phyloP scores from a whole-genome alignment of 768 basidiomycete genomes.

The Gloeophyllum trabeum region DNA sequence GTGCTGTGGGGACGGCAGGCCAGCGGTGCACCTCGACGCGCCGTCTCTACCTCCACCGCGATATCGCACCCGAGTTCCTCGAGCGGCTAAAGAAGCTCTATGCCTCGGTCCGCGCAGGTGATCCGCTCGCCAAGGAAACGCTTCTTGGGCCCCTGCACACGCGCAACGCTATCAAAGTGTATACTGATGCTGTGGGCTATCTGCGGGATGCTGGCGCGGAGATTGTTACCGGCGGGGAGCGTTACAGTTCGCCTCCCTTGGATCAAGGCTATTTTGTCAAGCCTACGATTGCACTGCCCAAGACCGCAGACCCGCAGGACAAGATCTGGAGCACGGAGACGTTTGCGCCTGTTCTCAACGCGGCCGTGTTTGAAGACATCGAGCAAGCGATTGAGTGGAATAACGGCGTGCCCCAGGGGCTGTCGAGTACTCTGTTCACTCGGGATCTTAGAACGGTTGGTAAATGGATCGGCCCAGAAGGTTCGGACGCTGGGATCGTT shows the following conservation, averaged over 20 bases:
- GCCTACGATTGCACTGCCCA: conserved; percentile 74
- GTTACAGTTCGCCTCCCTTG: conserved; percentile 39
- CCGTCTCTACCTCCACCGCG: conserved; percentile 77
- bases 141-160: conserved; percentile 86
- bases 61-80: conserved; percentile 70
- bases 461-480: conserved; percentile 85
- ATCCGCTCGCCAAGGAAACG: conserved; percentile 65
- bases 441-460: conserved; percentile 74
- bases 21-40: conserved; percentile 87
- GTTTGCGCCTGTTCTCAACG: conserved; percentile 85
- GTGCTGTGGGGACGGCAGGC: conserved; percentile 76
- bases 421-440: conserved; percentile 89
- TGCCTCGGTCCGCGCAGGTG: conserved; percentile 62
- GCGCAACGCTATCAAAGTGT: conserved; percentile 52
- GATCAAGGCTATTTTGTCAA: conserved; percentile 77
- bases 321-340: conserved; percentile 70
- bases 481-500: conserved; percentile 87
- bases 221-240: conserved; percentile 62
- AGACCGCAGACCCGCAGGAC: conserved; percentile 38
- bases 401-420: conserved; percentile 84
- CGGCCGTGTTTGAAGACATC: conserved; percentile 75
- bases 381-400: conserved; percentile 86
- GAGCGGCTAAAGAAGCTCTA: conserved; percentile 67
- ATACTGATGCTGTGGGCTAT: conserved; percentile 46
- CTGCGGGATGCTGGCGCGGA: conserved; percentile 60